Base-by-base conservation (phyloP, 805 yeast genomes). In the Torulaspora gathmanii region DNA sequence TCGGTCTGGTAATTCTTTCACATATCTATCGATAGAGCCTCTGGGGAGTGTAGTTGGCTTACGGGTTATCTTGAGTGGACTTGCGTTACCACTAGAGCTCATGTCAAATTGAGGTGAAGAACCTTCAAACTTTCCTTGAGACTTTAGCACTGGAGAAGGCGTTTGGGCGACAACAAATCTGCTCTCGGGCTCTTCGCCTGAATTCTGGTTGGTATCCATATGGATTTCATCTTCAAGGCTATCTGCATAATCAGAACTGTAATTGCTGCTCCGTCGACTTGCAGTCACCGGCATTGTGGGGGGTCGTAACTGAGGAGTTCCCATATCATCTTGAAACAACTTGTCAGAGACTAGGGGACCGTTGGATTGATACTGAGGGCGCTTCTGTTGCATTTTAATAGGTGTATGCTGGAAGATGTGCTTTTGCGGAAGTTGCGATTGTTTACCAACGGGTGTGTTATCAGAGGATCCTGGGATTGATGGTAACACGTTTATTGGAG, bases 1-100 rank as follows among this genome's bases (percentile, higher is more conserved):
- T 49, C 82, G 84, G 39, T 83, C 78, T 52, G 85, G 83, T 5
- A 96, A 89, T 1, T 95, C 95, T 41, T 74, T 76, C 64, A 91
- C 83, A 57, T 83, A 87, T 46, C 77, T 78, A 61, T 91, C 98
- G 34, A 90, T 78, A 38, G 87, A 84, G 3, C 97, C 97, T 3
- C 93, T 88, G 16, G 96, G 96, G 25, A 90, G 45, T n/a, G 67
- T 63, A 1, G 64, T 55, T n/a, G 57, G 55, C 41, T 61, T 63
- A 35, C 58, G 52, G 2, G 66, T 61, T 2, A 59, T 59, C 36
- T 59, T 59, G 11, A 47, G 23, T 2, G 64, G 64, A 36, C 62
- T 60, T 8, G 36, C 20, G 13, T 33, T 36, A 16, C 35, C 27
- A 16, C 37, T 37, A n/a, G 38, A 31, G 20, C 36, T 20, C 19